phyloP scores from a whole-genome alignment of 2,329 filamentous ascomycete species.

The Trichoderma sp. region DNA sequence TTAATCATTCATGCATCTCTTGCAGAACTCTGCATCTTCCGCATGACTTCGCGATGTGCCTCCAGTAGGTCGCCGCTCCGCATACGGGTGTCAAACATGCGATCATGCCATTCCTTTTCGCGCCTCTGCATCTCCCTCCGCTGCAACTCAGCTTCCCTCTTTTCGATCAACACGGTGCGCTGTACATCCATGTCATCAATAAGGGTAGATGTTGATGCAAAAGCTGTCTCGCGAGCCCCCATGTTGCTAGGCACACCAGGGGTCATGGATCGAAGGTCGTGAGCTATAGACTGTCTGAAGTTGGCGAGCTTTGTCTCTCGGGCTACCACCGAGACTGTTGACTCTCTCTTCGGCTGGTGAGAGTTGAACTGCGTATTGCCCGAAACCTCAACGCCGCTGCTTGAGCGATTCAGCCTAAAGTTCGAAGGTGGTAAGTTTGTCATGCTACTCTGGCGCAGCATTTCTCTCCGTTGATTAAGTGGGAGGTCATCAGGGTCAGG shows the following conservation, averaged over 20 bases:
- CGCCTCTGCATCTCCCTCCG: slow-evolving; percentile 56
- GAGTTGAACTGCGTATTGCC: slow-evolving; percentile 47
- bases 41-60: slow-evolving; percentile 74
- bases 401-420: slow-evolving; percentile 24
- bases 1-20: slow-evolving; percentile 29
- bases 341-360: slow-evolving; percentile 51
- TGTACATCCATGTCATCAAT: slow-evolving; percentile 48
- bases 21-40: slow-evolving; percentile 65
- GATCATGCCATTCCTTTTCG: slow-evolving; percentile 57
- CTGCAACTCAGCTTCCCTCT: slow-evolving; percentile 61
- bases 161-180: slow-evolving; percentile 55
- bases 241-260: slow-evolving; percentile 32
- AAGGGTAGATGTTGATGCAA: slow-evolving; percentile 34
- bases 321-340: slow-evolving; percentile 40
- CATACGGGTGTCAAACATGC: slow-evolving; percentile 71
- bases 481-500: slow-evolving; percentile 65
- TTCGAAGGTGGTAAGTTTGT: slow-evolving; percentile 32
- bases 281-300: slow-evolving; percentile 64
- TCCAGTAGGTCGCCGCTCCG: slow-evolving; percentile 70
- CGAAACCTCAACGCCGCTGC: slow-evolving; percentile 28
- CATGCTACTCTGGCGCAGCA: slow-evolving; percentile 55
- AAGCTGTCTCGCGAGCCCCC: slow-evolving; percentile 41
- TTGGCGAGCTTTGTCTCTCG: slow-evolving; percentile 60
- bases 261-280: slow-evolving; percentile 52
- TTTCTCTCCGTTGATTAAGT: slow-evolving; percentile 61